Base-by-base conservation (phyloP, 371 early-diverging fungal genomes). In the Mucor indicus region DNA sequence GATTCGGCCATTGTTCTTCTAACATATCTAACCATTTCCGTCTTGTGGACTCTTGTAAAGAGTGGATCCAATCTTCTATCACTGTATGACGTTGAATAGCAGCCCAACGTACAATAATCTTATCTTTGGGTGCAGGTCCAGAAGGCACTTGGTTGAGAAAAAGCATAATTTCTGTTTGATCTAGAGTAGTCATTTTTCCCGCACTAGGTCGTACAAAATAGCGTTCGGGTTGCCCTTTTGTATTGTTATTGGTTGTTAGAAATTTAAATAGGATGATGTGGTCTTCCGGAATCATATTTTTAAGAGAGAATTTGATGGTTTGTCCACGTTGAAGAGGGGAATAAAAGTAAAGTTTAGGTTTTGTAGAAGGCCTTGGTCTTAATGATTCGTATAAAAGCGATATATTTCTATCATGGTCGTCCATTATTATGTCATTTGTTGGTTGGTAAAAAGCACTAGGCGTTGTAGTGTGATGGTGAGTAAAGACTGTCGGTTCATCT, bases 141-240 rank as follows among this genome's bases (percentile, higher is more conserved):
- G 37, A 55, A 6, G 69, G 67, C 10, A 58, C 57, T 19, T 74
- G 68, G 44, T 74, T 74, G 15, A 74, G 47, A 41, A 74, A 68
- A 5, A 74, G 44, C 48, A 62, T 49, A 21, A 74, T 64, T n/a
- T 66, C 53, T 20, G 50, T 54, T 31, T 57, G 57, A 51, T 67
- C 57, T 22, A 48, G 33, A 7, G 61, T 53, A 8, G 60, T 55
- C 31, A 44, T 46, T 36, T 57, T 53, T 20, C 75, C 75, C 23
- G 71, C 68, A 38, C 75, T 74, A 7, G 75, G 75, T 31, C 62
- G 55, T 16, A 74, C 62, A 53, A 70, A 70, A 40, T 70, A 74
- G 5, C 75, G 55, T 39, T 74, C 74, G 4, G 55, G 33, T n/a
- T 41, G 44, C 19, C 22, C 29, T 39, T 31, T 48, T 17, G 21